These are phyloP conservation scores for Ciborinia camelliae DNA, from an alignment of 2,329 filamentous ascomycete species.

Conservation along the genomic window DNA sequence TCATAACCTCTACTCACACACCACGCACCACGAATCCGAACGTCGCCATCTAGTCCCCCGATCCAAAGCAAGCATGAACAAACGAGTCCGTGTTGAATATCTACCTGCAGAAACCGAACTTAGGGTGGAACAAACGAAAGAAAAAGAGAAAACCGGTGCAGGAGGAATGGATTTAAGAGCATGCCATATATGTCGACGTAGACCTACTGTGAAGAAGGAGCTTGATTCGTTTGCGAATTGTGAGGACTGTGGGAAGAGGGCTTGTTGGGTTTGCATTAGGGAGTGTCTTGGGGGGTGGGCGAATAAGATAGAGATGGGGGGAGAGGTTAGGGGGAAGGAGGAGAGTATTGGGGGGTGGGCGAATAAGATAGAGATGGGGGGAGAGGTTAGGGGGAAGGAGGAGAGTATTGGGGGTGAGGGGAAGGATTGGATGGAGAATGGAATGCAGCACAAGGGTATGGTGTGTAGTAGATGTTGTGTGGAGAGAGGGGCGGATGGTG, in stretches of 20 bases:
- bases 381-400: conserved; percentile 3
- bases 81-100: conserved; percentile 11
- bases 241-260: conserved; percentile 56
- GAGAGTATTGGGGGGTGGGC: too few species aligned
- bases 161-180: conserved; percentile 43
- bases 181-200: conserved; percentile 66
- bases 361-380: conserved; percentile 10
- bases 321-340: conserved; percentile 3
- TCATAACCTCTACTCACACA: neutral
- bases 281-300: conserved; percentile 46
- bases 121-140: neutral
- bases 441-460: conserved; percentile 39
- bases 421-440: conserved; percentile 2
- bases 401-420: too few species aligned
- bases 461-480: conserved; percentile 68
- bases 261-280: conserved; percentile 67
- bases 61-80: conserved; percentile 9
- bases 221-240: conserved; percentile 65
- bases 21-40: conserved; percentile 5
- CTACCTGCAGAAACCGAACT: neutral
- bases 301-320: conserved; percentile 10
- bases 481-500: conserved; percentile 60
- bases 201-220: conserved; percentile 61
- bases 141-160: neutral
- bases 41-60: conserved; percentile 4